Percentiles rank a stretch among this genome's conserved stretches.
Evolutionary conservation across 73 alveolate genomes (phyloP).

Genomic region (Effrenium voratum): DNA sequence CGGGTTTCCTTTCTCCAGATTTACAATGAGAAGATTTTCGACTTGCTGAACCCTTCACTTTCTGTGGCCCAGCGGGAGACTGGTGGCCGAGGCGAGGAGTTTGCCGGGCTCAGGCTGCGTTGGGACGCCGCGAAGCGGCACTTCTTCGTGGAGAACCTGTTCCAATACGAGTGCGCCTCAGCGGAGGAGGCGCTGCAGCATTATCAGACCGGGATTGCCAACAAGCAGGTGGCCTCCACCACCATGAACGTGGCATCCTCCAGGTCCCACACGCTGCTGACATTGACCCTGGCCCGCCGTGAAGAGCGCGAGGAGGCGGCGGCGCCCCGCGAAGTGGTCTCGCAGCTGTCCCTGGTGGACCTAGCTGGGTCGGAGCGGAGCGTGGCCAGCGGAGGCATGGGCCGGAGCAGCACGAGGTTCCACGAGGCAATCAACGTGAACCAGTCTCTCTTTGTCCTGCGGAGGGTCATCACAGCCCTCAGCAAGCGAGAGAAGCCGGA

Average conservation of each 20-base stretch:
- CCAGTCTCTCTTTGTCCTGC: constrained; percentile 80
- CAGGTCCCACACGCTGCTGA: constrained; percentile 95
- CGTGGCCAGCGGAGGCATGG: not conserved
- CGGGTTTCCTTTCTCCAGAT: constrained; percentile 82
- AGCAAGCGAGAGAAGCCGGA: constrained; percentile 58
- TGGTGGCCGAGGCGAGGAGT: constrained; percentile 74
- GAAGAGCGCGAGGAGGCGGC: constrained; percentile 7
- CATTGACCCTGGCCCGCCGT: constrained; percentile 79
- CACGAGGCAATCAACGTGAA: constrained; percentile 80
- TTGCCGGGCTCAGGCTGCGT: constrained; percentile 95
- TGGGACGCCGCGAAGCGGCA: constrained; percentile 95
- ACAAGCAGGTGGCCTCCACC: constrained; percentile 96
- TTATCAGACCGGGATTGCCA: constrained; percentile 95
- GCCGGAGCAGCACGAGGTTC: constrained; percentile 31
- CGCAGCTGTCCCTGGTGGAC: constrained; percentile 96
- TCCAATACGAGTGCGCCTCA: constrained; percentile 95
- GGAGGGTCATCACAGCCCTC: constrained; percentile 93
- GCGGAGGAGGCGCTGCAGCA: constrained; percentile 95
- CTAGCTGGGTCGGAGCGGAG: constrained; percentile 97
- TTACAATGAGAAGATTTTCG: constrained; percentile 77
- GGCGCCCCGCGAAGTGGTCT: constrained; percentile 18
- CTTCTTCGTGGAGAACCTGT: constrained; percentile 96
- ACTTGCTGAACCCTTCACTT: constrained; percentile 45
- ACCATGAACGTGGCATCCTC: constrained; percentile 95
- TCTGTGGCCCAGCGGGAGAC: constrained; percentile 67